Base-by-base conservation (phyloP, 495 filamentous ascomycete species). In the Penicillium waksmanii region DNA sequence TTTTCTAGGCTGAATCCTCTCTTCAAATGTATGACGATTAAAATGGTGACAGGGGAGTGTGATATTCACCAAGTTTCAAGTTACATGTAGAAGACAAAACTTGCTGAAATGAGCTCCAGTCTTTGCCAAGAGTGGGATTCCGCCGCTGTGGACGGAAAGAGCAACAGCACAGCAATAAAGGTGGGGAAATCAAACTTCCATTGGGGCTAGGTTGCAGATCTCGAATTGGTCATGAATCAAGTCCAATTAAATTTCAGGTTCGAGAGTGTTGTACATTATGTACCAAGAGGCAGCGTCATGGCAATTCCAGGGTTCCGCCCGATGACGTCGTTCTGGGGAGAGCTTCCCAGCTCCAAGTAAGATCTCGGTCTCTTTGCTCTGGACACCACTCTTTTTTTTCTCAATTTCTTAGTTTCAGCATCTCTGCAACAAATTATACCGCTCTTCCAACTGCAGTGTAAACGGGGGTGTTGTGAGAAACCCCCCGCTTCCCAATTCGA, bases 281-380 rank as follows among this genome's bases (percentile, higher is more conserved):
- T 31, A 31, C 27, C 27, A 31, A 31, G 27, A 31, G 27, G 27
- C 21, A 58, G 34, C 25, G 51, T n/a, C 31, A 51, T 48, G 47
- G 50, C 67, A 67, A 65, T 69, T 67, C 47, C 62, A 59, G 47
- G 63, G 52, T 63, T 63, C 23, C 36, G 49, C 36, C 47, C 13
- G 64, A 68, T 70, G 68, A 66, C 63, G 61, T 68, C 60, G 54
- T 62, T 56, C 59, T 25, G 58, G 58, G 51, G 59, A 56, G 33
- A 51, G 50, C 33, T 60, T 40, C 23, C 17, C 46, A 48, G 43
- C 43, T 21, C 36, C 36, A 40, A 40, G 25, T 9, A 51, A 56
- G 52, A 48, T 61, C 43, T 55, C 44, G 58, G 47, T 36, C 43
- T 34, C 19, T 36, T 44, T 19, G 13, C 42, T 21, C 15, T 19